A percentile compares a stretch with the other conserved stretches of the same genome.
Evolutionary conservation across 2,329 filamentous ascomycete species (phyloP).

Genomic region (Aspergillus clavatus): DNA sequence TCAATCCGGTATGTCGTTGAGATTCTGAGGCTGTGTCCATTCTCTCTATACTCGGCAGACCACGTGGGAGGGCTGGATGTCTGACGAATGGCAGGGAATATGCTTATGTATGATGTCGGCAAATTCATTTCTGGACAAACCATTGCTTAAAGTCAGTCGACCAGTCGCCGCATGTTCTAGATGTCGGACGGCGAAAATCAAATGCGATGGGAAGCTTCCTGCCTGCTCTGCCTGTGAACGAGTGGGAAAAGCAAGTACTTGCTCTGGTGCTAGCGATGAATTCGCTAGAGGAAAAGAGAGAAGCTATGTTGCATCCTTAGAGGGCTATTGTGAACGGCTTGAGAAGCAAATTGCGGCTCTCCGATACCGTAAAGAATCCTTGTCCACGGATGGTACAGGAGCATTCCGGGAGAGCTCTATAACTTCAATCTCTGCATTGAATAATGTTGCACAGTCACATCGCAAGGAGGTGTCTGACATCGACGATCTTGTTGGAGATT

Average conservation of each 20-base stretch:
- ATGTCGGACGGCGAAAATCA: slow-evolving; percentile 89
- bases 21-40: background rate
- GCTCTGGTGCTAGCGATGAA: slow-evolving; percentile 90
- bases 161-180: slow-evolving; percentile 75
- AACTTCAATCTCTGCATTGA: slow-evolving; percentile 29
- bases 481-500: slow-evolving; percentile 87
- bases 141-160: slow-evolving; percentile 58
- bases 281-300: slow-evolving; percentile 93
- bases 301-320: slow-evolving; percentile 94
- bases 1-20: background rate
- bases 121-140: slow-evolving; percentile 36
- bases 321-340: slow-evolving; percentile 81
- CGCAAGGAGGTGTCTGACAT: slow-evolving; percentile 75
- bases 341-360: slow-evolving; percentile 64
- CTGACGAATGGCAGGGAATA: slow-evolving; percentile 14
- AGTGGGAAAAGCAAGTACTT: slow-evolving; percentile 78
- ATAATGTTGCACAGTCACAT: slow-evolving; percentile 36
- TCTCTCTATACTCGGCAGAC: background rate
- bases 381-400: slow-evolving; percentile 23
- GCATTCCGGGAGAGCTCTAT: slow-evolving; percentile 33
- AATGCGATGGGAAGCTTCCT: slow-evolving; percentile 94
- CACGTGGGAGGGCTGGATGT: too few relatives aligned
- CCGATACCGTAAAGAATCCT: slow-evolving; percentile 27
- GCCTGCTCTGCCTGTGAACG: slow-evolving; percentile 94
- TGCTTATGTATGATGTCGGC: slow-evolving; percentile 29